These are phyloP conservation scores for Hypoxylon perforatum DNA, from an alignment of 495 filamentous ascomycete genomes.

Conservation along the genomic window DNA sequence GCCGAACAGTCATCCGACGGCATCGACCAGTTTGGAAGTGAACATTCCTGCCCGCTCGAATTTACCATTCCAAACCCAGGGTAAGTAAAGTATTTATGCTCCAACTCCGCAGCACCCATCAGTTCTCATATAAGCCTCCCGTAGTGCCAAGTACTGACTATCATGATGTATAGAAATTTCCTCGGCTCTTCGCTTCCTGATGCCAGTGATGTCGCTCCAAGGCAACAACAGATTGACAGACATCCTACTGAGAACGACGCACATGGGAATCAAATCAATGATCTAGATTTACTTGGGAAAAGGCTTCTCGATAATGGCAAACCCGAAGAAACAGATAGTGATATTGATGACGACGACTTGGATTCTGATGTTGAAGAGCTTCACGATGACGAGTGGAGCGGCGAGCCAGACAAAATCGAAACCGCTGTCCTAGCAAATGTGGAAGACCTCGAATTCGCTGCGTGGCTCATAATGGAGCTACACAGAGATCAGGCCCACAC, in stretches of 20 bases:
- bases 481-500: slow-evolving; percentile 19
- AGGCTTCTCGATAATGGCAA: not conserved
- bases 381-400: slow-evolving; percentile 19
- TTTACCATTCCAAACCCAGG: not conserved
- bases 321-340: slow-evolving; percentile 1
- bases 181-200: not conserved
- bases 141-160: not conserved
- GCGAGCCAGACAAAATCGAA: slow-evolving; percentile 23
- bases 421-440: slow-evolving; percentile 8
- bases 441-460: slow-evolving; percentile 16
- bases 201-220: not conserved
- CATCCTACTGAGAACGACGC: not conserved
- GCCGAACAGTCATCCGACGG: slow-evolving; percentile 9
- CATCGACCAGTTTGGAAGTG: not conserved
- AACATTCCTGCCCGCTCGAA: not conserved
- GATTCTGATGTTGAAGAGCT: slow-evolving; percentile 17
- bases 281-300: too few relatives aligned
- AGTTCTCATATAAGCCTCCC: too few relatives aligned
- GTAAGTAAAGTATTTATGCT: not conserved
- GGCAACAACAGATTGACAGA: not conserved
- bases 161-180: not conserved
- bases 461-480: slow-evolving; percentile 24
- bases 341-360: slow-evolving; percentile 20
- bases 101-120: too few relatives aligned
- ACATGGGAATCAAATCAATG: not conserved